phyloP scores from a whole-genome alignment of 768 basidiomycete genomes.

The Leccinum pellstonianum region DNA sequence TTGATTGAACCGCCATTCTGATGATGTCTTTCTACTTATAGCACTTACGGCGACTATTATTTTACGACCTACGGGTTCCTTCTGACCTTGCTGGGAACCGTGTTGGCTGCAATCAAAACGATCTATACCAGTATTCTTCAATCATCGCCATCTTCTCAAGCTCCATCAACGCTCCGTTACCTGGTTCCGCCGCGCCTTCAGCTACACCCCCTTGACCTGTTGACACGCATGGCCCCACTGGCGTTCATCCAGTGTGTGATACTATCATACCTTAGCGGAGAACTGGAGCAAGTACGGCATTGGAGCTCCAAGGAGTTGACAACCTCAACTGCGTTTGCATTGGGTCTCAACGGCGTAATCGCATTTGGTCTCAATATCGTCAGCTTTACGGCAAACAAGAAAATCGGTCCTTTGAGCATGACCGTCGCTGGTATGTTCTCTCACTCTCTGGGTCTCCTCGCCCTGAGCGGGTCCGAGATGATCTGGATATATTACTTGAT shows the following conservation, averaged over 20 bases:
- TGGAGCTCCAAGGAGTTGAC: conserved; percentile 45
- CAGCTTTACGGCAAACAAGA: conserved; percentile 93
- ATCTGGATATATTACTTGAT: not conserved
- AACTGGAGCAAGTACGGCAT: conserved; percentile 60
- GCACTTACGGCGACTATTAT: conserved; percentile 95
- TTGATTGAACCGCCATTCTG: not conserved
- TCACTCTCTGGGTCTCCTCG: not conserved
- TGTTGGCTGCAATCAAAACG: conserved; percentile 92
- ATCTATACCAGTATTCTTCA: conserved; percentile 85
- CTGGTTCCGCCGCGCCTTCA: conserved; percentile 36
- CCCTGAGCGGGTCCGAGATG: conserved; percentile 7
- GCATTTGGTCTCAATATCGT: conserved; percentile 94
- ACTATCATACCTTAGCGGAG: conserved; percentile 77
- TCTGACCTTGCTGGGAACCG: conserved; percentile 85
- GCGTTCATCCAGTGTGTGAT: conserved; percentile 86
- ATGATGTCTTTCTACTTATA: conserved; percentile 30
- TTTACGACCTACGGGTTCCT: conserved; percentile 83
- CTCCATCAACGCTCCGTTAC: conserved; percentile 19
- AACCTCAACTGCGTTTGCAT: conserved; percentile 43
- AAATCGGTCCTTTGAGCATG: conserved; percentile 87
- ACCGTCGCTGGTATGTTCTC: conserved; percentile 73
- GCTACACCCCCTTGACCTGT: conserved; percentile 79
- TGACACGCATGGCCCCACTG: conserved; percentile 88
- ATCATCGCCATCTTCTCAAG: conserved; percentile 33
- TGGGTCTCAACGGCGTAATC: conserved; percentile 77